These are phyloP conservation scores for Apiospora aurea DNA, from an alignment of 2,329 filamentous ascomycete species.

Conservation along the genomic window DNA sequence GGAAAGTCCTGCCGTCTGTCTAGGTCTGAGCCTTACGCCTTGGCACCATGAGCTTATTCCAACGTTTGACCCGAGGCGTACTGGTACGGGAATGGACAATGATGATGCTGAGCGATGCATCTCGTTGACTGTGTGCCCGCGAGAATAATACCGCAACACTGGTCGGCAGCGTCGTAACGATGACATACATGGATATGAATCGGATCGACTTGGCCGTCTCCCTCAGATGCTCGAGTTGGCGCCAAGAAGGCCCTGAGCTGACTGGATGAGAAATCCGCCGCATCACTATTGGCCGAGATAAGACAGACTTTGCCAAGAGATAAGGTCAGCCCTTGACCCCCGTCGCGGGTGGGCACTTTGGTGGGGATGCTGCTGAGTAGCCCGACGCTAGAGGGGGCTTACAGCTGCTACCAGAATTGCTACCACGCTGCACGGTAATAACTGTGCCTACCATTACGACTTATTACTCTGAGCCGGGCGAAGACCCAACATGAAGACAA, in stretches of 20 bases:
- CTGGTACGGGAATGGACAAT: not conserved
- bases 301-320: conserved; percentile 25
- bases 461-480: not conserved
- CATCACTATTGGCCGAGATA: conserved; percentile 21
- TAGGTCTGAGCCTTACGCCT: conserved; percentile 18
- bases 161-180: not conserved
- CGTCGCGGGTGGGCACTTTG: not conserved
- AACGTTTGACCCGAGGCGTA: conserved; percentile 3
- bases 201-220: not conserved
- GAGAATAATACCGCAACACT: not conserved
- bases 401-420: not conserved
- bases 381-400: not conserved
- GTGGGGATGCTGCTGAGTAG: not conserved
- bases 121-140: too few species aligned
- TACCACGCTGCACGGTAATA: conserved; percentile 12
- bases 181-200: not conserved
- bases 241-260: conserved; percentile 8
- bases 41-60: conserved; percentile 24
- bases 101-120: not conserved
- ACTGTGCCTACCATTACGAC: not conserved
- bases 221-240: not conserved
- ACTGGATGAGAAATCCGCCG: conserved; percentile 20
- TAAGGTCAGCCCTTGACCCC: conserved; percentile 20
- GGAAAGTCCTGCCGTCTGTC: conserved; percentile 21
- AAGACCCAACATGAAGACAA: too few species aligned